These are phyloP conservation scores for Clathrospora elynae DNA, from an alignment of 2,329 filamentous ascomycete species.

Conservation along the genomic window DNA sequence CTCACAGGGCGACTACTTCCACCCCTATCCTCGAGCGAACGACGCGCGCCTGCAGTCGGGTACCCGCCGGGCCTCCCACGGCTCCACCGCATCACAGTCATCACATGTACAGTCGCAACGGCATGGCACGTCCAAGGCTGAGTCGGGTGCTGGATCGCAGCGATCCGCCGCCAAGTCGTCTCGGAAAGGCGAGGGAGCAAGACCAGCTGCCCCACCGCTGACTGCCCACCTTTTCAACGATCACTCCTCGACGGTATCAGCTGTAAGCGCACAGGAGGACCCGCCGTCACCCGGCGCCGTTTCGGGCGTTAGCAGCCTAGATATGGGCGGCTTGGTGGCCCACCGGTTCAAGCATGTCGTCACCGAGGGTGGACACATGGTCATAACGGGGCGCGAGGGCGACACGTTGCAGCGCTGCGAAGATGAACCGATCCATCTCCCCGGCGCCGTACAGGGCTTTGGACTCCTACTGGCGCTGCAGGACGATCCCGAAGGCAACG, in stretches of 20 bases:
- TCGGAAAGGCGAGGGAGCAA: conserved; percentile 15
- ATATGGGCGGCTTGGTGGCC: conserved; percentile 63
- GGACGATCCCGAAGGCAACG: conserved; percentile 65
- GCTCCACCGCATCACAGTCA: conserved; percentile 37
- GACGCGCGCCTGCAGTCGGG: conserved; percentile 32
- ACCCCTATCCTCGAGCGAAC: conserved; percentile 31
- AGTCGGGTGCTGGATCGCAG: conserved; percentile 10
- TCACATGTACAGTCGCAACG: conserved; percentile 36
- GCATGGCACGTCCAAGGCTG: conserved; percentile 8
- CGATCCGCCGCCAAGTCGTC: conserved; percentile 3
- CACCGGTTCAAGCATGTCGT: conserved; percentile 78
- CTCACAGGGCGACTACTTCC: conserved; percentile 47
- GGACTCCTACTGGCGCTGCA: conserved; percentile 76
- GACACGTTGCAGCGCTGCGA: conserved; percentile 78
- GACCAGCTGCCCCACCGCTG: conserved; percentile 18
- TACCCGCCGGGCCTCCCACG: conserved; percentile 33
- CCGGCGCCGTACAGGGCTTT: conserved; percentile 80
- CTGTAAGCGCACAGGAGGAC: conserved; percentile 25
- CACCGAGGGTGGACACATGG: conserved; percentile 77
- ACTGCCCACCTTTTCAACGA: conserved; percentile 48
- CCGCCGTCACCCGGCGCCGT: conserved; percentile 31
- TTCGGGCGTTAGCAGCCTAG: conserved; percentile 45
- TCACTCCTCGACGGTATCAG: conserved; percentile 34
- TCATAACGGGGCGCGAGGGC: conserved; percentile 79
- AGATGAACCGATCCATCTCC: conserved; percentile 88